Evolutionary conservation across 2,329 filamentous ascomycete genomes (phyloP), one percentile per base, ranked within the genome.

Genomic region (Epicoccum sorghinum): DNA sequence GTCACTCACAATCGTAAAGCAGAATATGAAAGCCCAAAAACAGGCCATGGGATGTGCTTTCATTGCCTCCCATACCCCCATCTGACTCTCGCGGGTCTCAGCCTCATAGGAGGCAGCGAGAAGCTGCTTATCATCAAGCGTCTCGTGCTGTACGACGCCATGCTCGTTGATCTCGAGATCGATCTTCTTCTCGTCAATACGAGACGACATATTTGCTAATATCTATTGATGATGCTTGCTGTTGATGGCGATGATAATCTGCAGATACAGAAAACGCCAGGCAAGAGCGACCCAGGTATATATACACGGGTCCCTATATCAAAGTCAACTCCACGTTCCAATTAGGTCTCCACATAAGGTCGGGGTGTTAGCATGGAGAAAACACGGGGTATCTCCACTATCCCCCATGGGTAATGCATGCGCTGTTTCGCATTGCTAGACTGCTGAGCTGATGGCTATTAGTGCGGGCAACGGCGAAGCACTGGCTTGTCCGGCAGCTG

Each of bases 21-120:
- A 83, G 66, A 84, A 80, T 63, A 82, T 68, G 52, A 83, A 82
- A 10, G 80, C 81, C 81, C 82, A 83, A 61, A 79, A 81, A 27
- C 76, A 78, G 57, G 81, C 81, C 72, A 77, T 77, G 5, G 81
- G 81, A 64, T 83, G 81, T 9, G 75, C 75, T 65, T 73, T 78
- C 57, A 82, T 76, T 38, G 82, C 82, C 61, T 82, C 56, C 46
- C 76, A 59, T 41, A 81, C 75, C 0, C 63, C 69, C 80, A 83
- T 82, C 33, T 77, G 69, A 64, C 82, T 80, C 65, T 84, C 82
- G 44, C 65, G 65, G 52, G 77, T 79, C 73, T 87, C 85, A 5
- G 82, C 84, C 55, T 82, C 79, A 58, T 83, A 80, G 59, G 83
- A 83, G 61, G 67, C 58, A 27, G 38, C 58, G 62, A 68, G 55